These are phyloP conservation scores for Myrica gale DNA, from an alignment of 306 rosid species.

Conservation along the genomic window DNA sequence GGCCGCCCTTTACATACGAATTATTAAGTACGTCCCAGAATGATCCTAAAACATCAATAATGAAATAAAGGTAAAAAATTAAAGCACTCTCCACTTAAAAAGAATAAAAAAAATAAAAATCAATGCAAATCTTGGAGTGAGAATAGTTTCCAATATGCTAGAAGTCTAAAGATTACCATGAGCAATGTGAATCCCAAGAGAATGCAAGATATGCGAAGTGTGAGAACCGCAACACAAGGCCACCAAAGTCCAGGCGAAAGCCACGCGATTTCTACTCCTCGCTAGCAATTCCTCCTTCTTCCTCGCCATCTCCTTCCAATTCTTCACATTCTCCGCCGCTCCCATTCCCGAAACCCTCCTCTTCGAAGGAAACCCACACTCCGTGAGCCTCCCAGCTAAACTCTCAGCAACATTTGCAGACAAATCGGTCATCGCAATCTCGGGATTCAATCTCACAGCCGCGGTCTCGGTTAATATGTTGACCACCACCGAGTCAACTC, in stretches of 20 bases:
- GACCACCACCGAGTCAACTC: conserved; percentile 89
- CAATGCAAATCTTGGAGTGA: not conserved
- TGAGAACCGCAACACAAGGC: conserved; percentile 96
- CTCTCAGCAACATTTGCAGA: conserved; percentile 56
- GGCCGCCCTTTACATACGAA: conserved; percentile 81
- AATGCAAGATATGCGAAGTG: conserved; percentile 81
- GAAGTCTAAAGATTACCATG: conserved; percentile 54
- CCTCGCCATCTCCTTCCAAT: conserved; percentile 82
- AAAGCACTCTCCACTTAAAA: not conserved
- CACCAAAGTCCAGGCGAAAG: conserved; percentile 91
- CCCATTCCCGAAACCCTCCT: conserved; percentile 64
- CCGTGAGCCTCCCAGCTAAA: conserved; percentile 67
- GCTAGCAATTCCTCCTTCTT: conserved; percentile 71
- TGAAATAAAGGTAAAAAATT: conserved; percentile 10
- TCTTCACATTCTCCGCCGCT: conserved; percentile 81
- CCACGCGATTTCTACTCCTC: conserved; percentile 73
- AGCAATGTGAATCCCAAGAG: conserved; percentile 75
- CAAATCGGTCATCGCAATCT: conserved; percentile 29
- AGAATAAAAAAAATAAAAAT: not conserved
- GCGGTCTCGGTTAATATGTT: conserved; percentile 97
- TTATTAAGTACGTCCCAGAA: conserved; percentile 69
- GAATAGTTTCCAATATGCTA: not conserved
- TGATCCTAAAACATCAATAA: conserved; percentile 42
- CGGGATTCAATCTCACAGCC: conserved; percentile 66
- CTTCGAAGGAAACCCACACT: conserved; percentile 79